Conservation (phyloP, 2,329 filamentous ascomycete species). For the Diaporthe vaccinii region DNA sequence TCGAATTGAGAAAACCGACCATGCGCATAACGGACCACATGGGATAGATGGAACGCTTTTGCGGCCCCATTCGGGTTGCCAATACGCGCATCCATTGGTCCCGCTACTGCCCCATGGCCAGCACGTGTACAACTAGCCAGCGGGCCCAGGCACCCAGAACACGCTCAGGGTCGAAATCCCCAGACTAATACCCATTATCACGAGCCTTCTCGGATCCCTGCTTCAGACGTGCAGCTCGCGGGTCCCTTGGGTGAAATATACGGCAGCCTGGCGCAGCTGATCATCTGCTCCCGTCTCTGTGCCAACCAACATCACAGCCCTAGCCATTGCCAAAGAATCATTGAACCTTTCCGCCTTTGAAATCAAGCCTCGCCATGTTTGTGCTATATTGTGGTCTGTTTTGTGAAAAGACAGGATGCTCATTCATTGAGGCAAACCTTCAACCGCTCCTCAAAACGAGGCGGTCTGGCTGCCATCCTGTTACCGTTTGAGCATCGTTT, state of each 20-base stretch:
- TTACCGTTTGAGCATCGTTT: not conserved
- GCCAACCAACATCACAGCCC: not conserved
- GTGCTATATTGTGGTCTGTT: not conserved
- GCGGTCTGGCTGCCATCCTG: not conserved
- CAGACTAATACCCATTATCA: not conserved
- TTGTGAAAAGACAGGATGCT: too few species aligned
- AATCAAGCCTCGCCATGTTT: too few species aligned
- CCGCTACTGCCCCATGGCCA: too few species aligned
- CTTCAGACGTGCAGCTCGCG: not conserved
- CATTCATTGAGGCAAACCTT: not conserved
- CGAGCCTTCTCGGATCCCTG: not conserved
- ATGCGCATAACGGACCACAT: not conserved
- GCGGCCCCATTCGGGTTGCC: not conserved
- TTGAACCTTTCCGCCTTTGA: too few species aligned
- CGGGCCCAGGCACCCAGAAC: not conserved
- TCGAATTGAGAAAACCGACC: not conserved
- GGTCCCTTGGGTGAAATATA: not conserved
- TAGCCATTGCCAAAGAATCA: not conserved
- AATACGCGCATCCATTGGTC: not conserved
- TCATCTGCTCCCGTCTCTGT: not conserved
- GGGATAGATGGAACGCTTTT: not conserved
- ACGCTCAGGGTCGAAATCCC: not conserved
- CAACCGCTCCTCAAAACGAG: too few species aligned
- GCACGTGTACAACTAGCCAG: not conserved
- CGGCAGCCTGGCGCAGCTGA: not conserved